These are phyloP conservation scores for Termitomyces sp. DNA, from an alignment of 768 basidiomycete species.

Conservation along the genomic window DNA sequence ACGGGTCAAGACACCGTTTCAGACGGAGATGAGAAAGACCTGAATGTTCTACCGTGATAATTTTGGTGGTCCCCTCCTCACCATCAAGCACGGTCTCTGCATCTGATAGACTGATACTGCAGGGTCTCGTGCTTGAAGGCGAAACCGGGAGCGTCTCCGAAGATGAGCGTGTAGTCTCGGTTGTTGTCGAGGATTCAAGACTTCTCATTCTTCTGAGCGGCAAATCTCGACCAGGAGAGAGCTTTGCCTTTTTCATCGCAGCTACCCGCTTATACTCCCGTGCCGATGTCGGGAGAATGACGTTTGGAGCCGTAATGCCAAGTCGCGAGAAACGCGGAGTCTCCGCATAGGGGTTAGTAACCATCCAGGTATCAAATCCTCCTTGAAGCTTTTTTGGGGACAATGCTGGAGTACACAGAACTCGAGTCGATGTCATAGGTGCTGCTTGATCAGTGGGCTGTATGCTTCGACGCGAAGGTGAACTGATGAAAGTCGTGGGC, in stretches of 20 bases:
- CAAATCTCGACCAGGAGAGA: neutral
- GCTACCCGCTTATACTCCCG: constrained; percentile 24
- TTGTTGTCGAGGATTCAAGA: neutral
- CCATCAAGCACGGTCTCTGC: constrained; percentile 2
- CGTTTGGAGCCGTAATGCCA: constrained; percentile 28
- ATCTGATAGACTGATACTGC: constrained; percentile 2
- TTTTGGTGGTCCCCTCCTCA: neutral
- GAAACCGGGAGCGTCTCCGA: constrained; percentile 6
- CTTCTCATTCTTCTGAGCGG: neutral
- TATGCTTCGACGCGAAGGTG: neutral
- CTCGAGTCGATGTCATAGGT: neutral
- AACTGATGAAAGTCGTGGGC: neutral
- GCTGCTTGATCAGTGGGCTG: neutral
- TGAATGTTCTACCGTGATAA: neutral
- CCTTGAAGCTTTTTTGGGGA: constrained; percentile 6
- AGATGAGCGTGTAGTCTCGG: constrained; percentile 8
- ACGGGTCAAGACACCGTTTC: neutral
- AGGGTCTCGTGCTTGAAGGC: neutral
- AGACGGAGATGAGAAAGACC: too few species aligned
- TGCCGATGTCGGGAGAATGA: constrained; percentile 41
- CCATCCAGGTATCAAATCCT: constrained; percentile 33
- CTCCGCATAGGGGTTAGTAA: constrained; percentile 28
- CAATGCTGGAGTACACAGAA: neutral
- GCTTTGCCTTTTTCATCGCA: constrained; percentile 13
- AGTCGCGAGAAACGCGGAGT: constrained; percentile 41